phyloP scores from a whole-genome alignment of 192 early-diverging fungal species.

The Coemansia sp. region DNA sequence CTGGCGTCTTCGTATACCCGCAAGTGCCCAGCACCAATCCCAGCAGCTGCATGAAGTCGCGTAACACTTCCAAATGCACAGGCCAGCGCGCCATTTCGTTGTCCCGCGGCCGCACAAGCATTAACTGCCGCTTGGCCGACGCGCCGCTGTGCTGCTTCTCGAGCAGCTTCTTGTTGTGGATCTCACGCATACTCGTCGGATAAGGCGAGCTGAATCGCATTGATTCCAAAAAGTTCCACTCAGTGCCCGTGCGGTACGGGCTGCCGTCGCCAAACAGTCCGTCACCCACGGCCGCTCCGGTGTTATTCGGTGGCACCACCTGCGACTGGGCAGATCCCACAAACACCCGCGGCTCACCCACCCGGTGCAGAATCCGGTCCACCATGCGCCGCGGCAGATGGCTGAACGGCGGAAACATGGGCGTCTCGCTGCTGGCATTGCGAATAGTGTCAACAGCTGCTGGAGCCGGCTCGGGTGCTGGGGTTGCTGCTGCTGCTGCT shows the following conservation, averaged over 20 bases:
- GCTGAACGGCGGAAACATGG: constrained; percentile 56
- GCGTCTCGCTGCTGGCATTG: constrained; percentile 4
- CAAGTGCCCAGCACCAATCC: constrained; percentile 34
- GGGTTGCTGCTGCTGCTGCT: background rate
- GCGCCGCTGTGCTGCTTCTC: background rate
- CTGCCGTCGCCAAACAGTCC: constrained; percentile 19
- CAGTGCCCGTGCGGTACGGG: constrained; percentile 49
- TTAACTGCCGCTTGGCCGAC: constrained; percentile 1
- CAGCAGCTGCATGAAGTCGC: constrained; percentile 48
- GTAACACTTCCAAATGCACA: constrained; percentile 38
- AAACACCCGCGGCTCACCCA: constrained; percentile 52
- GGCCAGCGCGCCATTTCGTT: constrained; percentile 43
- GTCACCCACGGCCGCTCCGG: background rate
- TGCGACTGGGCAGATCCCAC: constrained; percentile 35
- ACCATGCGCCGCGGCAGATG: constrained; percentile 43
- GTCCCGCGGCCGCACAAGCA: constrained; percentile 23
- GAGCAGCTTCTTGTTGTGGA: constrained; percentile 26
- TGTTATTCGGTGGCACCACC: constrained; percentile 26
- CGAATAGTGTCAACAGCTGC: background rate
- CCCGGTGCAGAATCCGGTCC: constrained; percentile 45
- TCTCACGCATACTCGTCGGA: constrained; percentile 20
- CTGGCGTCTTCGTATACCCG: constrained; percentile 28
- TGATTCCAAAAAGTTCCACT: constrained; percentile 49
- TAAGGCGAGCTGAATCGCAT: constrained; percentile 51
- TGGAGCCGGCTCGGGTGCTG: background rate